These are phyloP conservation scores for Dioszegia aurantiaca DNA, from an alignment of 768 basidiomycete genomes.

Conservation along the genomic window DNA sequence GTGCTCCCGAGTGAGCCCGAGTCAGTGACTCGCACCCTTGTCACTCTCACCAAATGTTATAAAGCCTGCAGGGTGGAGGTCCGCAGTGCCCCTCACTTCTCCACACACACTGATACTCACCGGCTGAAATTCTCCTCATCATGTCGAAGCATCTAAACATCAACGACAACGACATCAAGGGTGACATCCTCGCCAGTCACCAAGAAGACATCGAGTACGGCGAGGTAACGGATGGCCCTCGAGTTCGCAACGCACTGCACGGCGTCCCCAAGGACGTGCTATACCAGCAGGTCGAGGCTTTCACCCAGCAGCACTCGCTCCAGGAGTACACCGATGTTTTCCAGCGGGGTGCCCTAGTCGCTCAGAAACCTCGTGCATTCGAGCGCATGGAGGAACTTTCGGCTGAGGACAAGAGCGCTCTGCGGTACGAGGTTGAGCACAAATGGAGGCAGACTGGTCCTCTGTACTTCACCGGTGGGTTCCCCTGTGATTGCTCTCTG, in stretches of 20 bases:
- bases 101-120: no score
- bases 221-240: constrained; percentile 2
- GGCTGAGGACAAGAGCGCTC: constrained; percentile 39
- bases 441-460: background rate
- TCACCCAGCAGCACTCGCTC: constrained; percentile 31
- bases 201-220: constrained; percentile 10
- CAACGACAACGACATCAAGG: constrained; percentile 2
- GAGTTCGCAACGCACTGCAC: constrained; percentile 32
- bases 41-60: no score
- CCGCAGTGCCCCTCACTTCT: no score
- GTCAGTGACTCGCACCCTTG: no score
- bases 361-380: constrained; percentile 39
- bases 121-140: no score
- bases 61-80: no score
- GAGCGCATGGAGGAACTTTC: constrained; percentile 35
- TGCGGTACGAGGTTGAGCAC: constrained; percentile 41
- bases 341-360: constrained; percentile 43
- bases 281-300: constrained; percentile 29
- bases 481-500: no score
- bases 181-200: background rate
- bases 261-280: constrained; percentile 34
- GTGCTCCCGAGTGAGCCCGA: no score
- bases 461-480: constrained; percentile 14
- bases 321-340: constrained; percentile 38
- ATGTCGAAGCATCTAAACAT: background rate